Evolutionary conservation across 2,329 filamentous ascomycete genomes (phyloP).

Genomic region (Metarhizium rileyi): DNA sequence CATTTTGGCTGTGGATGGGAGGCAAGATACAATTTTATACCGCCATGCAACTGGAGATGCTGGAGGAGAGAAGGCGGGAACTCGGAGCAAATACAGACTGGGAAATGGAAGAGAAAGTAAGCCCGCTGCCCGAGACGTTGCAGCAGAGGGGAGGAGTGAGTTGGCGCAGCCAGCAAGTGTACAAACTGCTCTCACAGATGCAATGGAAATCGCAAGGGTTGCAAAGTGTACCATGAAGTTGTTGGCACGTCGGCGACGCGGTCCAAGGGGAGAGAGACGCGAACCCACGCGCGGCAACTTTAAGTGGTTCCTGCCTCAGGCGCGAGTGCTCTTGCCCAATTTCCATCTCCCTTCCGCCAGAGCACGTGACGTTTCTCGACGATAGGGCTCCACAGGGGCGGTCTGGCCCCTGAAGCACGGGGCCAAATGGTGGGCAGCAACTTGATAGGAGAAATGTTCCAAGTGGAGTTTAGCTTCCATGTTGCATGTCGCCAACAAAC

Average conservation of each 20-base stretch:
- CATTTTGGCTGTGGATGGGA: conserved; percentile 29
- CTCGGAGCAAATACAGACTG: background rate
- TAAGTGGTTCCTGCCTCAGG: conserved; percentile 27
- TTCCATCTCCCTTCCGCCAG: background rate
- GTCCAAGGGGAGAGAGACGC: conserved; percentile 22
- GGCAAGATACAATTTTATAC: background rate
- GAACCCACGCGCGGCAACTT: conserved; percentile 28
- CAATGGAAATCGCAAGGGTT: conserved; percentile 11
- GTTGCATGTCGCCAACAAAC: too few species aligned
- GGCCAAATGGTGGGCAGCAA: conserved; percentile 2
- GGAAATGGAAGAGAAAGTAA: background rate
- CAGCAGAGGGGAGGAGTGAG: background rate
- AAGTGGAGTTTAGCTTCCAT: background rate
- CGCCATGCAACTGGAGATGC: background rate
- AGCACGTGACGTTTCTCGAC: conserved; percentile 20
- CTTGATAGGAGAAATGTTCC: too few species aligned
- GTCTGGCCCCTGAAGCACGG: background rate
- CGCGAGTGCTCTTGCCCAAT: conserved; percentile 4
- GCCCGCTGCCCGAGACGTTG: background rate
- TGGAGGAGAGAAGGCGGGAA: background rate
- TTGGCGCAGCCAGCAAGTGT: background rate
- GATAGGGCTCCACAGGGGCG: background rate
- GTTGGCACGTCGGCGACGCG: conserved; percentile 29
- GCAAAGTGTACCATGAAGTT: conserved; percentile 17
- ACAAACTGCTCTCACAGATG: background rate